Base-by-base conservation (phyloP, 148 eudicot genomes). In the Oxyria digyna region DNA sequence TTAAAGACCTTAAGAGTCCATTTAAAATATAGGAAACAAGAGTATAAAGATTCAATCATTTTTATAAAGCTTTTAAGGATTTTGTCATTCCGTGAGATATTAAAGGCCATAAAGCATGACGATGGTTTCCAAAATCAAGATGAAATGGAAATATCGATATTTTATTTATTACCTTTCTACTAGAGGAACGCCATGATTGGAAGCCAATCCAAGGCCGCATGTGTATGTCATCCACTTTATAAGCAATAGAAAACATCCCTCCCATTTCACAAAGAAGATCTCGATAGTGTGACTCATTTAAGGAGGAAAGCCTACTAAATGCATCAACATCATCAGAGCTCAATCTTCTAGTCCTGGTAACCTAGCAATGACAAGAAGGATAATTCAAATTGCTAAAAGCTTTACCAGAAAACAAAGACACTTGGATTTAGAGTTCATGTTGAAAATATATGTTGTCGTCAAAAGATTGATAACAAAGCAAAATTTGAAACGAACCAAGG, bases 241-340 rank as follows among this genome's bases (percentile, higher is more conserved):
- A 83, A 74, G 97, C 94, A 80, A 91, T 74, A 18, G 97, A 73
- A 76, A 88, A 88, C 89, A 91, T 76, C 72, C 97, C 97, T 32
- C 95, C 95, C 69, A 83, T 83, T 84, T 91, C 97, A 75, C 94
- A 88, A 49, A 91, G 91, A 54, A 84, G 78, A 74, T 86, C 78
- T 24, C 85, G 84, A 46, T 78, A 83, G 67, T 65, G 77, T 33
- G 88, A 76, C 45, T 88, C 83, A 76, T 88, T 94, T 75, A 94
- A 78, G 73, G 88, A 67, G 67, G 92, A 88, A 69, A 94, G 98
- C 77, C 96, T 86, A 50, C 71, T 80, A 83, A 81, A 87, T 74
- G 97, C 98, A 85, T 94, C 94, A 72, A 94, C 87, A 74, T 94
- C 98, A 76, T 94, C 97, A 69, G 98, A 90, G 71, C 86, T 90